Base-by-base conservation (phyloP, 257 asterid genomes). In the Galeopsis tetrahit region DNA sequence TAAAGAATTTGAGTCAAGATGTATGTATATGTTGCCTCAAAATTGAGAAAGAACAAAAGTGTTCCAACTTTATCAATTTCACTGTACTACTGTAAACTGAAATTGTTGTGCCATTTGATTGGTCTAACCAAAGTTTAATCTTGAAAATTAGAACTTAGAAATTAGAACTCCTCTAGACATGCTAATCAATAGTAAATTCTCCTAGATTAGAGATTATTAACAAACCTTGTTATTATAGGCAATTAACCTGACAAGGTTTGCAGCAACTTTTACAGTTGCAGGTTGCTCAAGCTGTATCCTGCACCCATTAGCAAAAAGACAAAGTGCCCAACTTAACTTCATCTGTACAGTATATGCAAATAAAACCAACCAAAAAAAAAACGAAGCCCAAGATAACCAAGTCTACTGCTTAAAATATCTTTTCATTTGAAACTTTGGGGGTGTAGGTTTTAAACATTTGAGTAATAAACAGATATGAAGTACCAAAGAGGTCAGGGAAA, bases 251-350 rank as follows among this genome's bases (percentile, higher is more conserved):
- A 84, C 84, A 66, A 92, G 96, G 76, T 84, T 92, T 33, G 97
- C 96, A 38, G 96, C 95, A 80, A 88, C 96, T 80, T 92, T 90
- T 64, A 92, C 96, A 49, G 94, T 88, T 31, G 97, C 85, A 67
- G 97, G 96, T 82, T 88, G 96, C 77, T 93, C 97, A 34, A 88
- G 96, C 69, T 92, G 97, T 66, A 92, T 92, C 84, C 96, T 92
- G 90, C 75, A 84, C 21, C 70, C 81, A 74, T 43, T 55, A 70
- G 62, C 10, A 71, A 59, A 66, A 21, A 66, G 60, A 40, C 35
- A 34, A 53, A 73, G 44, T 36, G 57, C 36, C 2, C 10, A 10
- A 42, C 58, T 71, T 33, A 4, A 60, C 21, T 63, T 63, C 56
- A 60, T 14, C 33, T 70, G 35, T 31, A 42, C 34, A 35, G 38